Evolutionary conservation across 2,329 filamentous ascomycete genomes (phyloP), one percentile per base, ranked within the genome.

Genomic region (Ceratocystis cacaofunesta): DNA sequence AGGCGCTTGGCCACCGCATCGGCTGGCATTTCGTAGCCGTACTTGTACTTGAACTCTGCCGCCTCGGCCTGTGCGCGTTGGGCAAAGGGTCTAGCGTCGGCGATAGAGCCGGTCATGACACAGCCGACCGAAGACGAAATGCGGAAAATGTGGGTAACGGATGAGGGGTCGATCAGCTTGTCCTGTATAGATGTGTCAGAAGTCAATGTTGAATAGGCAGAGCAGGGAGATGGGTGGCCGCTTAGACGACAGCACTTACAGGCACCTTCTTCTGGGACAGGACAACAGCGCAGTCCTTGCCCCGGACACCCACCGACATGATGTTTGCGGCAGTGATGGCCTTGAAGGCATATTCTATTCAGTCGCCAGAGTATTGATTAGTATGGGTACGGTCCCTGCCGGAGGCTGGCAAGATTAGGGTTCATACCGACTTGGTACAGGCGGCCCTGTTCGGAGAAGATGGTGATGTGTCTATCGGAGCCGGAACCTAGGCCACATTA

Each of bases 201-300:
- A 30, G 25, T 28, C 10, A 52, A 25, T 25, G 30, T 63, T 32
- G 44, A 32, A 25, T 17, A 65, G 6, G 30, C 30, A 32, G 30
- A 7, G 30, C 30, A 19, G 7, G 17, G 52, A 28, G 28, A 43
- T 17, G 12, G 17, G 32, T 19, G 30, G 43, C 15, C 19, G 52
- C 25, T 41, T 15, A 41, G 17, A 22, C 17, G 36, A 46, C 17
- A 22, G 6, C 62, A 79, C 92, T 70, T 88, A 96, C 92, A 67
- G 94, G 92, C 71, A 99, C 94, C 80, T 99, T 99, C 86, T 99
- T 99, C 80, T 99, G 94, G 69, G 94, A 97, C 75, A 99, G 80
- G 64, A 99, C 90, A 57, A 99, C 94, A 43, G 94, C 94, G 73
- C 92, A 97, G 79, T 94, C 85, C 83, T 99, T 99, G 77, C 94